Percentiles rank a stretch among this genome's conserved stretches.
Conservation (phyloP, 2,329 filamentous ascomycete species). For the Alternaria arbusti region DNA sequence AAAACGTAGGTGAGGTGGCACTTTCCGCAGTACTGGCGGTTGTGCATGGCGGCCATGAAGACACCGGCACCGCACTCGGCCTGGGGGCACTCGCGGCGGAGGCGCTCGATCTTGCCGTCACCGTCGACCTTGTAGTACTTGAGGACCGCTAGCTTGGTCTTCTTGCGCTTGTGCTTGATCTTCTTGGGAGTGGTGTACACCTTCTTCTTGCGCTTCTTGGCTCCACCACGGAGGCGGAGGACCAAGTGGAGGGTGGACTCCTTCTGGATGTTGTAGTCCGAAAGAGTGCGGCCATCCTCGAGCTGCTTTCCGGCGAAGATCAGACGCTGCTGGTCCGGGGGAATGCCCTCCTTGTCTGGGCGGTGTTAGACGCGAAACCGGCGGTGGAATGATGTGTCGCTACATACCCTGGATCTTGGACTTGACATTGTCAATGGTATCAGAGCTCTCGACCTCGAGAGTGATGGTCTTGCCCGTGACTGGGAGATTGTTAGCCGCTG, state of each 20-base stretch:
- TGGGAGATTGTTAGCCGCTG: conserved; percentile 47
- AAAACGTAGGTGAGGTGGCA: conserved; percentile 76
- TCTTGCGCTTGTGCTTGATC: conserved; percentile 99
- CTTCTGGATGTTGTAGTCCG: conserved; percentile 99
- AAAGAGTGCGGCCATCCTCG: conserved; percentile 97
- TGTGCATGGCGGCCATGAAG: conserved; percentile 99
- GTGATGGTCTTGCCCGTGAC: conserved; percentile 99
- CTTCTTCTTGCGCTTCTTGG: conserved; percentile 99
- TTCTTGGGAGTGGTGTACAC: conserved; percentile 99
- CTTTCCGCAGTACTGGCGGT: conserved; percentile 93
- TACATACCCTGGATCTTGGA: conserved; percentile 80
- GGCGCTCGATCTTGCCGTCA: conserved; percentile 99
- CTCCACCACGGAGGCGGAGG: conserved; percentile 96
- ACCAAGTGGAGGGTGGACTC: conserved; percentile 98
- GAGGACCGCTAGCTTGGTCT: conserved; percentile 99
- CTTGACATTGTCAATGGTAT: conserved; percentile 99
- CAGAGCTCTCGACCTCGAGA: conserved; percentile 99
- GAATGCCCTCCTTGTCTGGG: conserved; percentile 99
- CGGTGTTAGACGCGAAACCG: conserved; percentile 27
- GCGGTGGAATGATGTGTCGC: not conserved
- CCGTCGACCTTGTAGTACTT: conserved; percentile 99
- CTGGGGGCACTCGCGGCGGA: conserved; percentile 93
- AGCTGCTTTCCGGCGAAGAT: conserved; percentile 99
- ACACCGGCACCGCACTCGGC: conserved; percentile 94
- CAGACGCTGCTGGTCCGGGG: conserved; percentile 97